Evolutionary conservation across 345 rosid genomes (phyloP), one percentile per base, ranked within the genome.

Genomic region (Noccaea caerulescens): DNA sequence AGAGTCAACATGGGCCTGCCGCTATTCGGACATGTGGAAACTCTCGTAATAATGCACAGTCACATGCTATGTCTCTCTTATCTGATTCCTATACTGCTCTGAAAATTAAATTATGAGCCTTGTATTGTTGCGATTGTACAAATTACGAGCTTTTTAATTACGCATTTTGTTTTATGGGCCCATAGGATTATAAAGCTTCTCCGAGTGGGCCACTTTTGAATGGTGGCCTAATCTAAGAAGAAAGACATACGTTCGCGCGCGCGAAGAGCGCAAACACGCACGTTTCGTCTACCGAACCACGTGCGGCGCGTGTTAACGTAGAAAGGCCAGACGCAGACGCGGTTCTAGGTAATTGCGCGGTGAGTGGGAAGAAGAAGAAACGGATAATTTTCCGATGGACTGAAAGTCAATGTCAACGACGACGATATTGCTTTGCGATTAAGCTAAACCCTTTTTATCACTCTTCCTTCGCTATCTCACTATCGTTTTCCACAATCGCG

Each of bases 11-110:
- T 36, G 50, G 37, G 41, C 53, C 18, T 41, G 36, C 42, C 37
- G 43, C 25, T 45, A 10, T 10, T 39, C 51, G 36, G 36, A 56
- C 65, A 72, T 64, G 71, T 64, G 71, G 53, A 72, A 65, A 13
- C 41, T 38, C 43, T 46, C 65, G 14, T 16, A 58, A 63, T 63
- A 53, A 54, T 55, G 60, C 33, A 20, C 25, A 14, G 6, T 36
- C 76, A 45, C 76, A 72, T 63, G 76, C 50, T 45, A 55, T 45
- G 76, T 46, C 16, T 44, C 50, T 53, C 23, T 60, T 30, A 14
- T 59, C 66, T 13, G 13, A 23, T 18, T 30, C 60, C 13, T 49
- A 36, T 25, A 10, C n/a, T 25, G 8, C 38, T 58, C 56, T n/a
- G 46, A 36, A 11, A 56, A 23, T 2, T 16, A 55, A 44, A 30